Conservation (phyloP, 2,329 filamentous ascomycete species). For the Colletotrichum musicola region DNA sequence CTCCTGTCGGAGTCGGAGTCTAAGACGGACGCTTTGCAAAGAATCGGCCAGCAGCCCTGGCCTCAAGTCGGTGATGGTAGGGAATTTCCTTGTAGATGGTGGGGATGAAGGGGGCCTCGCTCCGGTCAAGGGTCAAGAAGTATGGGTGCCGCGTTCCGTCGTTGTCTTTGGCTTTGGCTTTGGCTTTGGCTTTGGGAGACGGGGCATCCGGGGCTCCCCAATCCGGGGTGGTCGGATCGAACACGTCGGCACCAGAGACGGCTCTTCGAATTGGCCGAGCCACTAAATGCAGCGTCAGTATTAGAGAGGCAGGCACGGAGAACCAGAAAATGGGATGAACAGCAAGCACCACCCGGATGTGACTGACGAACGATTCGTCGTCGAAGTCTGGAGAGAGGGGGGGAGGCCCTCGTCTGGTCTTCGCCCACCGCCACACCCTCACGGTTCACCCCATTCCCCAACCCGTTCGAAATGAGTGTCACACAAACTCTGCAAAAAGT, state of each 20-base stretch:
- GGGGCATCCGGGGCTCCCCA: conserved; percentile 1
- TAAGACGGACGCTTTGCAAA: conserved; percentile 5
- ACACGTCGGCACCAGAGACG: not conserved
- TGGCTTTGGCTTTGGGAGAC: conserved; percentile 7
- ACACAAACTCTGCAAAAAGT: conserved; percentile 28
- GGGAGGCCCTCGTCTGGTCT: conserved; percentile 4
- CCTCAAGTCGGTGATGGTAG: conserved; percentile 6
- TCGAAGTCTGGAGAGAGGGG: not conserved
- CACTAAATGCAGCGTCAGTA: too few species aligned
- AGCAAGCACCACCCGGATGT: not conserved
- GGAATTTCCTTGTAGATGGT: conserved; percentile 9
- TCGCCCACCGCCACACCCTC: not conserved
- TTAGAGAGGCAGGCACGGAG: too few species aligned
- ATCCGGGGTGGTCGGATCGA: not conserved
- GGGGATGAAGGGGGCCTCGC: not conserved
- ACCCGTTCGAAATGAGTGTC: conserved; percentile 16
- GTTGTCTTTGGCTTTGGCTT: not conserved
- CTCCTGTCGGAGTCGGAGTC: conserved; percentile 21
- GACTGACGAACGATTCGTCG: not conserved
- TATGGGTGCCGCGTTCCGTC: not conserved
- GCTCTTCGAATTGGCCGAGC: too few species aligned
- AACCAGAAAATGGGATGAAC: too few species aligned
- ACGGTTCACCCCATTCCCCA: not conserved
- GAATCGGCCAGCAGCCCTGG: conserved; percentile 22
- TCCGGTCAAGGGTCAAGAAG: conserved; percentile 10